Percentiles rank a stretch among this genome's conserved stretches.
These are phyloP conservation scores for Phragmites australis DNA, from an alignment of 176 grass and related monocot species.

Conservation along the genomic window DNA sequence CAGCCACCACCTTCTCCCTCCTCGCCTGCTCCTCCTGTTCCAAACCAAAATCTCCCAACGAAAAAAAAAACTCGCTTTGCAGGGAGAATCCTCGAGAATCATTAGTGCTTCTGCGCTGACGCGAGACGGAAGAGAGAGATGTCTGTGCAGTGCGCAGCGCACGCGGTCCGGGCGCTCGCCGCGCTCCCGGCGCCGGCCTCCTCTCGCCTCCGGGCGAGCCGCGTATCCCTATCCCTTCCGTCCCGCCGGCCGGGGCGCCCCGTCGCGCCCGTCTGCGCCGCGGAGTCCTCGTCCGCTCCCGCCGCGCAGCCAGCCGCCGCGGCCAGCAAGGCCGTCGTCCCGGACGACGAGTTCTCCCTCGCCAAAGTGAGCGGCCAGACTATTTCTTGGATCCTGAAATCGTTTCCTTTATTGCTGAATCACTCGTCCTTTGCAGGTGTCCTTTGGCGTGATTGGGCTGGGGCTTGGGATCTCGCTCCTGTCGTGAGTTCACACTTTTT, in stretches of 20 bases:
- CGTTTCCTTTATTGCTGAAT: too few species aligned
- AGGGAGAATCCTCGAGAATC: neutral
- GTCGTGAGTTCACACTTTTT: conserved; percentile 60
- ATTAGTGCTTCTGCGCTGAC: neutral
- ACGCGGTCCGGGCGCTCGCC: conserved; percentile 37
- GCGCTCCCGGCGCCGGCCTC: conserved; percentile 27
- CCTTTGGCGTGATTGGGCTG: conserved; percentile 86
- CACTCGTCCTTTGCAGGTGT: conserved; percentile 51
- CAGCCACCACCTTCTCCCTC: conserved; percentile 9
- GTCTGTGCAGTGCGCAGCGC: conserved; percentile 41
- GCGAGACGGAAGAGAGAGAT: conserved; percentile 23
- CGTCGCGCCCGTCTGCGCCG: conserved; percentile 44
- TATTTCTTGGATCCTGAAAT: conserved; percentile 24
- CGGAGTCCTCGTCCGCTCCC: conserved; percentile 55
- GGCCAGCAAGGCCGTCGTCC: conserved; percentile 50
- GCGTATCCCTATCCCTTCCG: neutral
- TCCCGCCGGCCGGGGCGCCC: conserved; percentile 1
- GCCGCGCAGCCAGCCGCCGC: conserved; percentile 29
- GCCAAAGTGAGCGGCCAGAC: conserved; percentile 50
- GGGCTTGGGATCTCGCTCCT: conserved; percentile 70
- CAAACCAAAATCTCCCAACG: neutral
- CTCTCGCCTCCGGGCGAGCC: neutral
- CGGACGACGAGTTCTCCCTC: conserved; percentile 80
- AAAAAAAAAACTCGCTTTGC: too few species aligned
- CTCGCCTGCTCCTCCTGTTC: neutral